These are phyloP conservation scores for Strobilomyces dryophilus DNA, from an alignment of 768 basidiomycete species.

Conservation along the genomic window DNA sequence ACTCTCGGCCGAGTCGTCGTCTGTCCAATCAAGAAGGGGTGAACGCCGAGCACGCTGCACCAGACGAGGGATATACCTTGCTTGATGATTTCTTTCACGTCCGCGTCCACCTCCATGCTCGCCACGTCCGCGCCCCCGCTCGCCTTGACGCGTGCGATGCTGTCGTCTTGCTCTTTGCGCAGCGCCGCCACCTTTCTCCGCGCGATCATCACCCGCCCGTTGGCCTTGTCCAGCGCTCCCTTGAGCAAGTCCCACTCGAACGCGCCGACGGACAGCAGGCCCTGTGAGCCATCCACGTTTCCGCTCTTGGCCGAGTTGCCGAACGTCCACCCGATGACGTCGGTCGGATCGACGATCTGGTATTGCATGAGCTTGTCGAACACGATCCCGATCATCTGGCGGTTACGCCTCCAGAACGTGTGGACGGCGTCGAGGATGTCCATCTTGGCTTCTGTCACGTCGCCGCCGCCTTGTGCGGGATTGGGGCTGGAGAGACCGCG, in stretches of 20 bases:
- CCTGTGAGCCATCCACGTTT: slow-evolving; percentile 33
- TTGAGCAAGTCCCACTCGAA: slow-evolving; percentile 86
- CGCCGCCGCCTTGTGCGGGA: slow-evolving; percentile 20
- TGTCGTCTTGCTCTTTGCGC: slow-evolving; percentile 87
- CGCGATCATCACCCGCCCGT: slow-evolving; percentile 79
- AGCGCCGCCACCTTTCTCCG: slow-evolving; percentile 67
- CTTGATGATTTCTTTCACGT: slow-evolving; percentile 58
- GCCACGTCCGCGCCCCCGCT: slow-evolving; percentile 46
- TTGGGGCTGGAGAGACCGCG: slow-evolving; percentile 48
- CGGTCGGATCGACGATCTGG: slow-evolving; percentile 91
- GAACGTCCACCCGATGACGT: slow-evolving; percentile 87
- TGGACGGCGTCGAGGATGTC: slow-evolving; percentile 70
- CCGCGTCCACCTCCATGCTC: slow-evolving; percentile 68
- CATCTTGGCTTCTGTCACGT: slow-evolving; percentile 54
- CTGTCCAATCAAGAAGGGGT: slow-evolving; percentile 21
- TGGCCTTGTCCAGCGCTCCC: slow-evolving; percentile 84
- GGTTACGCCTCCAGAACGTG: slow-evolving; percentile 78
- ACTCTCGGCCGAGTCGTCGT: slow-evolving; percentile 55
- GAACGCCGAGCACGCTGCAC: background rate
- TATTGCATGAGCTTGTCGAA: slow-evolving; percentile 99
- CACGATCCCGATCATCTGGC: slow-evolving; percentile 87
- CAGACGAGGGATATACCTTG: slow-evolving; percentile 17
- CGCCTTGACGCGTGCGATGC: slow-evolving; percentile 70
- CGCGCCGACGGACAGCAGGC: slow-evolving; percentile 40
- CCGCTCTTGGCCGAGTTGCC: slow-evolving; percentile 39